A percentile compares a stretch with the other conserved stretches of the same genome.
These are phyloP conservation scores for Scheffersomyces segobiensis DNA, from an alignment of 1,139 yeast species.

Conservation along the genomic window DNA sequence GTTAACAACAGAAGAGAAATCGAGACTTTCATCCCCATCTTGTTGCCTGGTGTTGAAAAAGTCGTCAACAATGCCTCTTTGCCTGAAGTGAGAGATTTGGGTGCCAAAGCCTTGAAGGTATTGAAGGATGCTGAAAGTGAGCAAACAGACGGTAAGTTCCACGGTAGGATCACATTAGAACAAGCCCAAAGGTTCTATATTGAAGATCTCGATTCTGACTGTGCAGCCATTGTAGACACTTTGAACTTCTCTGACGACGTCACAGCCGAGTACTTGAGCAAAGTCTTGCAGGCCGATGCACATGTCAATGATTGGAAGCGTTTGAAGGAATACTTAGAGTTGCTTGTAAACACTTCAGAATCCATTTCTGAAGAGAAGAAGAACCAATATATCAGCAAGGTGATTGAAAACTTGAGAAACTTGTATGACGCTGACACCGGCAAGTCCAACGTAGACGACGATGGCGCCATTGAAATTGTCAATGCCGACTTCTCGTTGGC, in stretches of 20 bases:
- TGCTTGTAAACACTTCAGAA: slow-evolving; percentile 37
- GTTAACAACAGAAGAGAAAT: slow-evolving; percentile 94
- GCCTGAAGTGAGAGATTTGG: slow-evolving; percentile 96
- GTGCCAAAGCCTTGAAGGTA: slow-evolving; percentile 79
- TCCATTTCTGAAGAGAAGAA: slow-evolving; percentile 36
- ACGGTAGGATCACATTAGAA: slow-evolving; percentile 64
- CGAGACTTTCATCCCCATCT: slow-evolving; percentile 79
- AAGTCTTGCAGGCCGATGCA: slow-evolving; percentile 67
- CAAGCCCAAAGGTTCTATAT: slow-evolving; percentile 52
- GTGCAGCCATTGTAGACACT: slow-evolving; percentile 18
- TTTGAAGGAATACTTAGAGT: slow-evolving; percentile 55
- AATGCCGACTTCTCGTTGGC: slow-evolving; percentile 95
- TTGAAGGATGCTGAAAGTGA: slow-evolving; percentile 78
- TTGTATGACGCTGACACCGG: slow-evolving; percentile 68
- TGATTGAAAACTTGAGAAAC: slow-evolving; percentile 58
- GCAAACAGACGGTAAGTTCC: slow-evolving; percentile 67
- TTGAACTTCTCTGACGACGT: slow-evolving; percentile 32
- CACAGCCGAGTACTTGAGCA: slow-evolving; percentile 51
- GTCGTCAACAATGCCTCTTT: slow-evolving; percentile 88
- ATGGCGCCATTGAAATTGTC: slow-evolving; percentile 71
- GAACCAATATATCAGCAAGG: slow-evolving; percentile 42
- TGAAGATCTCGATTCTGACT: slow-evolving; percentile 35
- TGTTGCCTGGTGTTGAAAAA: slow-evolving; percentile 86
- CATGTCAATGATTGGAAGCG: slow-evolving; percentile 91
- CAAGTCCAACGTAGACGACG: slow-evolving; percentile 47